phyloP scores from a whole-genome alignment of 345 rosid species.

The Alliaria petiolata region DNA sequence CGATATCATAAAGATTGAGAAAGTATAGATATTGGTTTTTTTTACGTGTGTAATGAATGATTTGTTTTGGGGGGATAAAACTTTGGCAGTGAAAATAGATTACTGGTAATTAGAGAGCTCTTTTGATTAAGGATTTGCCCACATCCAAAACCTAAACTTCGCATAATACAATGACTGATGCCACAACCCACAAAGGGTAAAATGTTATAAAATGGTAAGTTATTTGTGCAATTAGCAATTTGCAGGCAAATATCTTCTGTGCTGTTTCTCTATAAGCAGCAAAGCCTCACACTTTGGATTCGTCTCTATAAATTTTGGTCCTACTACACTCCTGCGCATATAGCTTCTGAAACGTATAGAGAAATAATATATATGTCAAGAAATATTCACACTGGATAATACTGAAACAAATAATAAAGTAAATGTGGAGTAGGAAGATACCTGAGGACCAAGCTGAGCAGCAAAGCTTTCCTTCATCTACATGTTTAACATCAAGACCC shows the following conservation, averaged over 20 bases:
- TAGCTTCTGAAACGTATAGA: slow-evolving; percentile 49
- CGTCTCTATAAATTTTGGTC: neutral
- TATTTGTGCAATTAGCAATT: slow-evolving; percentile 6
- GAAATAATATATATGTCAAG: neutral
- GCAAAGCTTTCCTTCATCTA: slow-evolving; percentile 68
- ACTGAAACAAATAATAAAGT: neutral
- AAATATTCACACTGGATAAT: neutral
- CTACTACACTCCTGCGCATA: slow-evolving; percentile 58
- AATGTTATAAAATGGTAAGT: neutral
- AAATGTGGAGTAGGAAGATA: slow-evolving; percentile 17
- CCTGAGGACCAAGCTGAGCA: slow-evolving; percentile 80
- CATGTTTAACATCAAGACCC: slow-evolving; percentile 63
- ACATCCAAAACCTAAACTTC: slow-evolving; percentile 7
- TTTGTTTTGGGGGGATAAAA: neutral
- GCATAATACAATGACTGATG: neutral
- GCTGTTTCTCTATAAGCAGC: neutral
- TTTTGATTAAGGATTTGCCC: too few species aligned
- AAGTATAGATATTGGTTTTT: neutral
- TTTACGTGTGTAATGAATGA: slow-evolving; percentile 20
- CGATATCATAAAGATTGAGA: neutral
- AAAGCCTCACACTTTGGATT: slow-evolving; percentile 5
- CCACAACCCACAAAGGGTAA: neutral
- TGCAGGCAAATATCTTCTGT: neutral
- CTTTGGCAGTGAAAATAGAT: neutral
- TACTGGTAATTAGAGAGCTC: too few species aligned